Conservation (phyloP, 371 early-diverging fungal genomes). For the Lichtheimia ornata region DNA sequence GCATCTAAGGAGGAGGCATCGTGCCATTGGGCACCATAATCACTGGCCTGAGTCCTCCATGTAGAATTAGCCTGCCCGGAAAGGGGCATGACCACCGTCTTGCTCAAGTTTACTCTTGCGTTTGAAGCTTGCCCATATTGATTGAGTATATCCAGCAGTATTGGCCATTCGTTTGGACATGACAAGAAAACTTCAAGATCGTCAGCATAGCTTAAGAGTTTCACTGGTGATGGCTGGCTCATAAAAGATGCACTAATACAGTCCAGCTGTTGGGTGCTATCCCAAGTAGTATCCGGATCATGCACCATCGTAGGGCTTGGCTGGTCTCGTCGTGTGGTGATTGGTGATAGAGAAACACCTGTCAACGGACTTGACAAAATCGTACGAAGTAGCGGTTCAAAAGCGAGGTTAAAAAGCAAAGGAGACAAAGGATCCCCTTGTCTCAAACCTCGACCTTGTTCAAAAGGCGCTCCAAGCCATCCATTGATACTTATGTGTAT, state of each 20-base stretch:
- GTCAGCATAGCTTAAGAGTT: slow-evolving; percentile 8
- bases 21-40: too few relatives aligned
- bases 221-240: neutral
- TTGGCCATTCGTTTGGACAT: neutral
- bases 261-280: too few relatives aligned
- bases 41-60: too few relatives aligned
- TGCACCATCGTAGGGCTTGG: neutral
- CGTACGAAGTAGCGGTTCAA: slow-evolving; percentile 28
- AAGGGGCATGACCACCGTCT: slow-evolving; percentile 3
- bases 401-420: slow-evolving; percentile 26
- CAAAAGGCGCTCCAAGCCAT: neutral
- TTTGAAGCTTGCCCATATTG: slow-evolving; percentile 4
- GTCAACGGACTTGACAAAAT: slow-evolving; percentile 9
- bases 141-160: neutral
- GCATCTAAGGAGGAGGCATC: neutral
- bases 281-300: too few relatives aligned
- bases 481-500: slow-evolving; percentile 20
- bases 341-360: too few relatives aligned
- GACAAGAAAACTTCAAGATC: slow-evolving; percentile 3
- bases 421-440: slow-evolving; percentile 30
- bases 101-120: neutral
- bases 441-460: slow-evolving; percentile 17
- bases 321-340: neutral
- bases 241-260: too few relatives aligned
- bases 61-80: neutral